Conservation (phyloP, 208 protist genomes). For the Leishmania arabica region DNA sequence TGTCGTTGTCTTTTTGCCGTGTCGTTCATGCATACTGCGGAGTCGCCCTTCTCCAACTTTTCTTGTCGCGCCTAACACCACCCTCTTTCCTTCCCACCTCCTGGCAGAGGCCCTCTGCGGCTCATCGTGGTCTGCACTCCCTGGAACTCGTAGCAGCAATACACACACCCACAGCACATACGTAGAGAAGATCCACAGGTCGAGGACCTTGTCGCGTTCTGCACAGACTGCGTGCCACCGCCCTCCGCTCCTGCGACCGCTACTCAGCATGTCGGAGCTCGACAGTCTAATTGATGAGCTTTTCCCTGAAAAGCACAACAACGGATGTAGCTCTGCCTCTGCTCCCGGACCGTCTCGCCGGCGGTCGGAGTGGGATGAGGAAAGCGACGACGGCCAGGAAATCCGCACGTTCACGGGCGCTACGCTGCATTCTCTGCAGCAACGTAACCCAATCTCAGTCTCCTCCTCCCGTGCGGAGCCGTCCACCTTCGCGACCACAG, state of each 20-base stretch:
- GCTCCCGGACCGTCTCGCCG: background rate
- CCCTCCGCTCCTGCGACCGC: constrained; percentile 8
- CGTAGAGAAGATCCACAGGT: background rate
- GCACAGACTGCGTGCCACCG: background rate
- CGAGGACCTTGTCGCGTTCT: background rate
- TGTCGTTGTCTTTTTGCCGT: background rate
- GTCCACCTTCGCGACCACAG: background rate
- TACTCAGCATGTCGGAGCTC: constrained; percentile 32
- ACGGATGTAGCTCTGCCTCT: background rate
- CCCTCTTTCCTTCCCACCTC: background rate
- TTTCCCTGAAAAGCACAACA: constrained; percentile 43
- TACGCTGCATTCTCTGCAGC: background rate
- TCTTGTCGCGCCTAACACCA: background rate
- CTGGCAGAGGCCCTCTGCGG: background rate
- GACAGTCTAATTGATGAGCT: constrained; percentile 81
- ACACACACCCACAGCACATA: background rate
- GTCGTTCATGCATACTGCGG: background rate
- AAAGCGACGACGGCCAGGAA: constrained; percentile 40
- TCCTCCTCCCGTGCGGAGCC: background rate
- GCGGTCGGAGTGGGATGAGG: constrained; percentile 55
- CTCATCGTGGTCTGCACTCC: background rate
- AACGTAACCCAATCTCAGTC: background rate
- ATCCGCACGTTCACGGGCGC: background rate
- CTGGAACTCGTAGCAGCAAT: background rate
- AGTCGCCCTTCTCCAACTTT: background rate